Evolutionary conservation across 148 eudicot genomes (phyloP).

Genomic region (Vaccinium darrowii): DNA sequence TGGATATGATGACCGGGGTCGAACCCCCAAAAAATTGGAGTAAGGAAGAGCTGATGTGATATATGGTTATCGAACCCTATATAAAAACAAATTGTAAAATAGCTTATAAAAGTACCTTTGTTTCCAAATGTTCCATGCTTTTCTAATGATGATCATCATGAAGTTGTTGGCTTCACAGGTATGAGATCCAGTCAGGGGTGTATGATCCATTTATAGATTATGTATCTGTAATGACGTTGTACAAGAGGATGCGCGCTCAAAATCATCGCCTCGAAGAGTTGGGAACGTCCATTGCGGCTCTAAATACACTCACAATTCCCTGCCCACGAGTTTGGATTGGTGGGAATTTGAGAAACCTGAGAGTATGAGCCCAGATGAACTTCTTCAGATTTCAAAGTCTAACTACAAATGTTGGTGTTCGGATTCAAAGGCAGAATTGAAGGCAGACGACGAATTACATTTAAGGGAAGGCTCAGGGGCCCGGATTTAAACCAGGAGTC

Average conservation of each 20-base stretch:
- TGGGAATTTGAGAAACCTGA: conserved; percentile 49
- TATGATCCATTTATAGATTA: conserved; percentile 71
- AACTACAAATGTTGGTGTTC: conserved; percentile 73
- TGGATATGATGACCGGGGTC: no score
- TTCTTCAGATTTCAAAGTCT: conserved; percentile 56
- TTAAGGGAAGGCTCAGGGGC: neutral
- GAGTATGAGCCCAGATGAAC: conserved; percentile 63
- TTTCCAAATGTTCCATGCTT: neutral
- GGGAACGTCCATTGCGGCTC: conserved; percentile 11
- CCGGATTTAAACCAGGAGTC: neutral
- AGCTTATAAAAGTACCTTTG: neutral
- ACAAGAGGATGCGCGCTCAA: conserved; percentile 64
- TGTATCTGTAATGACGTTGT: conserved; percentile 66
- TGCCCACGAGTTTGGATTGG: conserved; percentile 27
- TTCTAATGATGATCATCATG: neutral
- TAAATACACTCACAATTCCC: conserved; percentile 7
- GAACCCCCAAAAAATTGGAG: neutral
- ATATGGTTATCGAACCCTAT: neutral
- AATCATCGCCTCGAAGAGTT: conserved; percentile 34
- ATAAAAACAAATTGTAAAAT: neutral
- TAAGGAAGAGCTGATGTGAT: neutral
- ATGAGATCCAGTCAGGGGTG: conserved; percentile 56
- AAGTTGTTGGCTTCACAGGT: conserved; percentile 37
- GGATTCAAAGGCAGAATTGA: conserved; percentile 34
- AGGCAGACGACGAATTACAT: neutral